Conservation (phyloP, 2,329 filamentous ascomycete genomes). For the Colletotrichum sp. region DNA sequence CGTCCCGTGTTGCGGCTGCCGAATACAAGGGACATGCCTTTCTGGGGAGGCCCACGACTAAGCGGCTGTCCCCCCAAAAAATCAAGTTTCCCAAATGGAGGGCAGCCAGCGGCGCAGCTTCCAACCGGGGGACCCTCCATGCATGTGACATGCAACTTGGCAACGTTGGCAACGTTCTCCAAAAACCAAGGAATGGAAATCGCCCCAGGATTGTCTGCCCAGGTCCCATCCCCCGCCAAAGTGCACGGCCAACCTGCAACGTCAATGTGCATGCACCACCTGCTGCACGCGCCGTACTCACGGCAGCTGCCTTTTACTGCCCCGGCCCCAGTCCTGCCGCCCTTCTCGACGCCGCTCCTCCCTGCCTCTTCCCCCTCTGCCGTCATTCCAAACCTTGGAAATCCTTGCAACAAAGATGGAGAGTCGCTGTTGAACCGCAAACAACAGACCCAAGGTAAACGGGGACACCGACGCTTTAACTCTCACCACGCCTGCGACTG, state of each 20-base stretch:
- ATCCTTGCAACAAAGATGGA: slow-evolving; percentile 7
- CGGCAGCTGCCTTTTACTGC: neutral
- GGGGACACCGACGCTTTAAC: slow-evolving; percentile 4
- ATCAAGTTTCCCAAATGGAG: slow-evolving; percentile 10
- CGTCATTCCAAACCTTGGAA: slow-evolving; percentile 20
- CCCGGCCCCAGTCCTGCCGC: slow-evolving; percentile 1
- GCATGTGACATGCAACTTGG: slow-evolving; percentile 20
- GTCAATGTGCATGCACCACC: slow-evolving; percentile 19
- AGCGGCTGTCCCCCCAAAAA: slow-evolving; percentile 1
- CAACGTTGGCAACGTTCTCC: slow-evolving; percentile 13
- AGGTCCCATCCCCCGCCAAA: slow-evolving; percentile 8
- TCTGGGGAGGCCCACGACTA: neutral
- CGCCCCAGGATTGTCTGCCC: neutral
- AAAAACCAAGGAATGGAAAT: slow-evolving; percentile 21
- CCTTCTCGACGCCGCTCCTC: neutral
- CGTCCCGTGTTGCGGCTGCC: neutral
- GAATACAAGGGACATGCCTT: slow-evolving; percentile 15
- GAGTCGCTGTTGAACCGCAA: slow-evolving; percentile 5
- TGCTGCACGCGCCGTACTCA: neutral
- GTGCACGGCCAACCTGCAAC: slow-evolving; percentile 16
- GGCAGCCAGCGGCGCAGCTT: neutral
- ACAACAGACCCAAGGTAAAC: neutral
- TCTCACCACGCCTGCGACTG: neutral
- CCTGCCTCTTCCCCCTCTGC: neutral
- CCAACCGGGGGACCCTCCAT: slow-evolving; percentile 14